A percentile compares a stretch with the other conserved stretches of the same genome.
Conservation (phyloP, 2,329 filamentous ascomycete species). For the Ceratocystis alfenasii region DNA sequence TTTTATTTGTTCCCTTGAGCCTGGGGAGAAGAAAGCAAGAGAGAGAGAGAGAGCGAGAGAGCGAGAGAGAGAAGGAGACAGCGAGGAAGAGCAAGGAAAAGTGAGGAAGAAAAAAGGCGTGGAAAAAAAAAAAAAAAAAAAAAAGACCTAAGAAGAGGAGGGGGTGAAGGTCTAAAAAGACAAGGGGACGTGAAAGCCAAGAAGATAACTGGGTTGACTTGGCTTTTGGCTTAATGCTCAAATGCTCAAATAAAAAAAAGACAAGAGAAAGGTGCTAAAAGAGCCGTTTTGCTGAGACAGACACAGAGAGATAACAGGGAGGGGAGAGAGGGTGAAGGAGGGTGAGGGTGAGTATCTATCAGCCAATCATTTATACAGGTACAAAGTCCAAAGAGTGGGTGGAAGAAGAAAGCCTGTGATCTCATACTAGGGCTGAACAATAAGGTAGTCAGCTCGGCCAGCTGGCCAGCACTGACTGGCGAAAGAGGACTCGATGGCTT, state of each 20-base stretch:
- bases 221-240: background rate
- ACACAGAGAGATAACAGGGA: background rate
- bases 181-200: background rate
- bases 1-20: background rate
- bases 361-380: background rate
- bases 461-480: background rate
- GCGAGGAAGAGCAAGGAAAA: background rate
- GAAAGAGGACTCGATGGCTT: background rate
- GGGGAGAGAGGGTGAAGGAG: background rate
- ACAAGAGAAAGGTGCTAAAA: background rate
- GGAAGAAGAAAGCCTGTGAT: background rate
- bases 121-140: background rate
- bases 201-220: background rate
- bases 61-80: background rate
- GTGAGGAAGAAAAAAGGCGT: background rate
- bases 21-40: too few relatives aligned
- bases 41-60: background rate
- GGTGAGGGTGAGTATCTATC: background rate
- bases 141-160: background rate
- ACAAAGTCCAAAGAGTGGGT: background rate
- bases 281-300: background rate
- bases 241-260: background rate
- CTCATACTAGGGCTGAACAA: constrained; percentile 4
- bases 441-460: too few relatives aligned
- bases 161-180: background rate